Conservation (phyloP, 1,284 basidiomycete species). For the Puccinia hordei region DNA sequence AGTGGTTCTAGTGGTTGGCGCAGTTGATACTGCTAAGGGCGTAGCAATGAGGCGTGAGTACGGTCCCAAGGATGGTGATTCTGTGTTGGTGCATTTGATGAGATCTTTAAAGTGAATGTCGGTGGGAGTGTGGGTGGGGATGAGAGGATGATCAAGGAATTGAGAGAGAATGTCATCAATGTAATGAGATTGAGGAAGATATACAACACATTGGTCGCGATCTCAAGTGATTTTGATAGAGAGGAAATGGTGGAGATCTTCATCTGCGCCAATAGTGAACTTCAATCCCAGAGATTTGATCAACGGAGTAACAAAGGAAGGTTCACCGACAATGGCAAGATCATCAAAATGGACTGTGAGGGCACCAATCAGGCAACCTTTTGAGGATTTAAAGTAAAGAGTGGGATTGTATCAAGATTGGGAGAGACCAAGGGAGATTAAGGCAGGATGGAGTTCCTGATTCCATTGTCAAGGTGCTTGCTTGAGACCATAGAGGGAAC, state of each 20-base stretch:
- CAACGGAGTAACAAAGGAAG: not conserved
- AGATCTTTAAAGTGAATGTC: too few species aligned
- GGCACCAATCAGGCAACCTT: too few species aligned
- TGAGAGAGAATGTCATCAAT: too few species aligned
- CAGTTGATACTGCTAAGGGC: too few species aligned
- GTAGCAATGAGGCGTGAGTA: too few species aligned
- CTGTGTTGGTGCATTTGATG: too few species aligned
- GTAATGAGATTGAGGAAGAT: too few species aligned
- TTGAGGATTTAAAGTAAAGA: not conserved
- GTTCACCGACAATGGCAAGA: not conserved
- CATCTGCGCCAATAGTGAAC: not conserved
- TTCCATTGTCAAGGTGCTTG: constrained; percentile 23
- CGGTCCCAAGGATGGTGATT: too few species aligned
- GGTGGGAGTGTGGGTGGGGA: too few species aligned
- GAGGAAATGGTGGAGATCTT: constrained; percentile 1
- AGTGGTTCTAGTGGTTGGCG: too few species aligned
- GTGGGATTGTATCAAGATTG: not conserved
- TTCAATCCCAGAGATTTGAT: not conserved
- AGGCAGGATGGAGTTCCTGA: not conserved
- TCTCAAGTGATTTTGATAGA: not conserved
- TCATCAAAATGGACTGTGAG: not conserved
- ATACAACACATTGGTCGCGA: not conserved
- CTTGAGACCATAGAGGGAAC: constrained; percentile 7
- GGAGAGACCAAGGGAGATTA: not conserved
- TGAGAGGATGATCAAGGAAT: too few species aligned